A percentile compares a stretch with the other conserved stretches of the same genome.
Conservation (phyloP, 208 protist genomes). For the Porcisia hertigi region DNA sequence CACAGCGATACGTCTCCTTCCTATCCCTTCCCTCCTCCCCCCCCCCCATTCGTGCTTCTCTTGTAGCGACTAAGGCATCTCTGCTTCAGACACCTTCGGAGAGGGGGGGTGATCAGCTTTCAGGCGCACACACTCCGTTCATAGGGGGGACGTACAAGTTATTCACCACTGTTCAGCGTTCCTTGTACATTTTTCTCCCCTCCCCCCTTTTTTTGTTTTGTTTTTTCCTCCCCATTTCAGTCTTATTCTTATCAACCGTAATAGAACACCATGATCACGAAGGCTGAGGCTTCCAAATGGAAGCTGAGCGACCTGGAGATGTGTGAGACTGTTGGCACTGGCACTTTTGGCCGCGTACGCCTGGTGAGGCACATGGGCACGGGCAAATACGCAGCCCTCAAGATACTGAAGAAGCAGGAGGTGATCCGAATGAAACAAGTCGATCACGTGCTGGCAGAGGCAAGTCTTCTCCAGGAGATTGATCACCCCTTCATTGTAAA, state of each 20-base stretch:
- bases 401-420: slow-evolving; percentile 92
- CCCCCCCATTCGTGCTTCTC: not conserved
- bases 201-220: not conserved
- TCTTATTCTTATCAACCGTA: not conserved
- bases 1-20: not conserved
- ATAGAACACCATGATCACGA: slow-evolving; percentile 47
- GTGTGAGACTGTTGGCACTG: slow-evolving; percentile 91
- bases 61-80: not conserved
- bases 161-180: not conserved
- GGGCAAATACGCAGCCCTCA: slow-evolving; percentile 86
- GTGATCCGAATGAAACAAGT: slow-evolving; percentile 92
- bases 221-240: not conserved
- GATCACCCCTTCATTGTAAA: slow-evolving; percentile 95
- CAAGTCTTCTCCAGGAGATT: slow-evolving; percentile 92
- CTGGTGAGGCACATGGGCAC: slow-evolving; percentile 87
- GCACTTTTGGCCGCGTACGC: slow-evolving; percentile 94
- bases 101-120: slow-evolving; percentile 1
- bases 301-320: slow-evolving; percentile 91
- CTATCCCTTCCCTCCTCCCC: not conserved
- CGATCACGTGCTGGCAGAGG: slow-evolving; percentile 93
- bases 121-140: not conserved
- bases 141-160: not conserved
- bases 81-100: slow-evolving; percentile 2
- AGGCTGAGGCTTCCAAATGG: slow-evolving; percentile 70
- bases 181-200: not conserved